Evolutionary conservation across 345 rosid species (phyloP).

Genomic region (Psidium friedrichsthalianum): DNA sequence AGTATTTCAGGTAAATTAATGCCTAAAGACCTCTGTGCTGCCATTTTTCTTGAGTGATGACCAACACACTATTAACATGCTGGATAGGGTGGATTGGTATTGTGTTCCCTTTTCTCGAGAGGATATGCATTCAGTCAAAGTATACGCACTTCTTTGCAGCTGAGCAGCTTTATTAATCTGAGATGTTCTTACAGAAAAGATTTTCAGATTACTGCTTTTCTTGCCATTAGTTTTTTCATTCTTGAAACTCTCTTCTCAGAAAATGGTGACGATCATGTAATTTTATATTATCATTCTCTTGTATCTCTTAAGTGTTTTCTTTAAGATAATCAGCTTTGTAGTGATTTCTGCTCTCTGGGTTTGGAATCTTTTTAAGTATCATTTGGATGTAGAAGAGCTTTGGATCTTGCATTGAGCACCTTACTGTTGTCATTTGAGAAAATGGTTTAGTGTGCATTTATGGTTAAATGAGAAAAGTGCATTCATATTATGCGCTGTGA

Average conservation of each 20-base stretch:
- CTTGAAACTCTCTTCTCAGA: neutral
- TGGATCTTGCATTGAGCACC: neutral
- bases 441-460: neutral
- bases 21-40: neutral
- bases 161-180: neutral
- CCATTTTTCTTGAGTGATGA: neutral
- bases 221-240: neutral
- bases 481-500: neutral
- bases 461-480: neutral
- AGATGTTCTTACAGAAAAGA: neutral
- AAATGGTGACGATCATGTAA: neutral
- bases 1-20: conserved; percentile 67
- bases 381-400: neutral
- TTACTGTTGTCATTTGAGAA: neutral
- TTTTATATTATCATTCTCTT: neutral
- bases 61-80: neutral
- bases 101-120: neutral
- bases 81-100: neutral
- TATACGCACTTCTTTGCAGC: neutral
- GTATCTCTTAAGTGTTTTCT: neutral
- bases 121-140: neutral
- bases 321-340: neutral
- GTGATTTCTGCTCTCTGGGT: neutral
- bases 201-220: neutral
- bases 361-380: neutral